Evolutionary conservation across 768 basidiomycete species (phyloP), one percentile per base, ranked within the genome.

Genomic region (Lentinus tigrinus): DNA sequence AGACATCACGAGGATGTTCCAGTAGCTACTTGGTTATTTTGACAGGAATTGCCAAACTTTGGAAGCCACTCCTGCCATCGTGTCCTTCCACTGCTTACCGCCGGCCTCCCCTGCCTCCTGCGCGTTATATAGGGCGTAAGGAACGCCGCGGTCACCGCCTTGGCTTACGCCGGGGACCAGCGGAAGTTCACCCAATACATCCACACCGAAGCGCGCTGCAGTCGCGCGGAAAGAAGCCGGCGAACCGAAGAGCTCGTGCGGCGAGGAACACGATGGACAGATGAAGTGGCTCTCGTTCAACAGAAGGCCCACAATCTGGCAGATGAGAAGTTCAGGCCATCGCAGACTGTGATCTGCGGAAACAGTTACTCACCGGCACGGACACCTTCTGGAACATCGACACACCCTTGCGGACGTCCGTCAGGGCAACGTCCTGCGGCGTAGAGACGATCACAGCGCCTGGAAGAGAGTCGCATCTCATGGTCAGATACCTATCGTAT

Each of bases 401-500:
- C 23, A 98, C 89, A 0, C 96, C 95, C 64, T 95, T 95, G 58
- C 91, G 81, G 1, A 94, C 94, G 69, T 98, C 96, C 4, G 91
- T 80, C 4, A 98, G 79, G 3, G 95, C 91, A 34, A 98, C 90
- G 64, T 96, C 91, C 71, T 99, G 96, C 0, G 96, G 95, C 7
- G 96, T 98, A 0, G 95, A 96, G 2, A 98, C 88, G 56, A 99
- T 92, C 2, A 99, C 87, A 0, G 93, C 85, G 11, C 94, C 95
- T 98, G 65, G 9, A 5, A 26, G 17, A 46, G 43, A 26, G 9
- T 51, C 49, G 55, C 26, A 24, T n/a, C n/a, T n/a, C 31, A 52
- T n/a, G 24, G 44, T 64, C 6, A 27, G 10, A 23, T 11, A n/a
- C 3, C 5, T 37, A 26, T 47, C 37, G 16, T 23, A 8, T 4